These are phyloP conservation scores for Pythium catenulatum DNA, from an alignment of 352 stramenopile genomes.

Conservation along the genomic window DNA sequence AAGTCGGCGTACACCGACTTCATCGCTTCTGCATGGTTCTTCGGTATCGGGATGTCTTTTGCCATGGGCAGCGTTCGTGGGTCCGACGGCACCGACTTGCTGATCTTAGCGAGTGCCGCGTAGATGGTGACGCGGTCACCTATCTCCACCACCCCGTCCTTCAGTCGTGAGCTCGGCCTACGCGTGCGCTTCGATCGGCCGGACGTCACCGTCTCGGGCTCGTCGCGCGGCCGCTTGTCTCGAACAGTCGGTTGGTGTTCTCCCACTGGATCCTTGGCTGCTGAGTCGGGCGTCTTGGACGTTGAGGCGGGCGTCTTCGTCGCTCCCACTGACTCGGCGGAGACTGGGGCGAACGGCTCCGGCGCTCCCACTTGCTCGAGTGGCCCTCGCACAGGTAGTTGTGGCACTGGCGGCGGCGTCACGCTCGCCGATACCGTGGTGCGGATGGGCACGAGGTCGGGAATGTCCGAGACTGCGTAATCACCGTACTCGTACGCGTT, in stretches of 20 bases:
- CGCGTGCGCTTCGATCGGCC: constrained; percentile 1
- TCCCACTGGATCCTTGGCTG: background rate
- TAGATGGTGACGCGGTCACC: background rate
- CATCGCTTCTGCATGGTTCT: constrained; percentile 31
- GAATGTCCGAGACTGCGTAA: too few relatives aligned
- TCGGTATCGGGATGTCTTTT: constrained; percentile 28
- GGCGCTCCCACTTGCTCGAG: background rate
- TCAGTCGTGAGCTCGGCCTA: background rate
- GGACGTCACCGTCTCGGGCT: background rate
- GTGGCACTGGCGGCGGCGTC: background rate
- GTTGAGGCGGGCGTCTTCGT: too few relatives aligned
- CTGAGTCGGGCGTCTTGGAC: too few relatives aligned
- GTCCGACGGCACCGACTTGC: background rate
- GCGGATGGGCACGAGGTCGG: background rate
- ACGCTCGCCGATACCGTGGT: background rate
- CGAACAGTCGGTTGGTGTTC: background rate
- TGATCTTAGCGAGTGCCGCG: background rate
- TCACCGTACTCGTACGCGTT: constrained; percentile 15
- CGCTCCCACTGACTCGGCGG: background rate
- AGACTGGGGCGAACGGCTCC: background rate
- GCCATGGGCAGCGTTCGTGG: background rate
- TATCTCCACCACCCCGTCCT: background rate
- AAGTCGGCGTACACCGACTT: background rate
- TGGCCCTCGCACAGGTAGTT: background rate
- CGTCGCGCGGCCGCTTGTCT: background rate